phyloP scores from a whole-genome alignment of 1,284 basidiomycete species.

The Neonothopanus nambi region DNA sequence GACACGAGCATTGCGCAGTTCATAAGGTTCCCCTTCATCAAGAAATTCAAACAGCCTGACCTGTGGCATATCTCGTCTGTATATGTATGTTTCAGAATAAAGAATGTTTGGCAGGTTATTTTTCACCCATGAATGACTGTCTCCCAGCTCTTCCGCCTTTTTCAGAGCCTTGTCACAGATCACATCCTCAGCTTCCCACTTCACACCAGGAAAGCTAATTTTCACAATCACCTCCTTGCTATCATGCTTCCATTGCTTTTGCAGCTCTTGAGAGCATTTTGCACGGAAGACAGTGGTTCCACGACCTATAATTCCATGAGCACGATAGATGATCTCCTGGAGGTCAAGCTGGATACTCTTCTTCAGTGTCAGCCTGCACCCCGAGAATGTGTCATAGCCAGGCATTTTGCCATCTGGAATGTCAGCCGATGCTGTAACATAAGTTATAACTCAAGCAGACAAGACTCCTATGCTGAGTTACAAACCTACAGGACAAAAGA shows the following conservation, averaged over 20 bases:
- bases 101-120: too few relatives aligned
- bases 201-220: slow-evolving; percentile 1
- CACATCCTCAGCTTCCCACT: background rate
- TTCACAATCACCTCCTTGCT: background rate
- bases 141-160: background rate
- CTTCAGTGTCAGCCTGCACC: too few relatives aligned
- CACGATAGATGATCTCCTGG: background rate
- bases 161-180: background rate
- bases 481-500: too few relatives aligned
- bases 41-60: background rate
- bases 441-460: too few relatives aligned
- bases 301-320: slow-evolving; percentile 2
- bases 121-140: background rate
- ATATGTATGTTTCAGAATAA: background rate
- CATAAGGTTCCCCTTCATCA: background rate
- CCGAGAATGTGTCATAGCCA: too few relatives aligned
- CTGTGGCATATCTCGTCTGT: background rate
- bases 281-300: background rate
- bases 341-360: background rate
- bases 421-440: too few relatives aligned
- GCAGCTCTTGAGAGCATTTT: background rate
- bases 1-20: background rate
- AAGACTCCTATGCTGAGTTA: too few relatives aligned
- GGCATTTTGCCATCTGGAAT: too few relatives aligned
- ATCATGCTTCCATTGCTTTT: background rate